Evolutionary conservation across 2,329 filamentous ascomycete species (phyloP).

Genomic region (Neonectria coccinea): DNA sequence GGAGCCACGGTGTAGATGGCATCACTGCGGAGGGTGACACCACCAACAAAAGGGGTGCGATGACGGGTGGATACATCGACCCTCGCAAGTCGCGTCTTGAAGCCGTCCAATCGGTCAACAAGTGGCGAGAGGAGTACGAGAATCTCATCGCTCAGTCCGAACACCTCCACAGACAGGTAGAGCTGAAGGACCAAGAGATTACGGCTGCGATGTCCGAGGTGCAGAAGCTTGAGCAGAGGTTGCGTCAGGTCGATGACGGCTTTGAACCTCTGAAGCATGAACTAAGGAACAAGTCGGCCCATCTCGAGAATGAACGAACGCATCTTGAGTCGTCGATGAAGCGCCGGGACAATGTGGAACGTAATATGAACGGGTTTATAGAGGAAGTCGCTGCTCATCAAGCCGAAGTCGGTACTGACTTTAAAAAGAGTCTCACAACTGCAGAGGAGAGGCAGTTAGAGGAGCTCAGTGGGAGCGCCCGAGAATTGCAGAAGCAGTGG

Average conservation of each 20-base stretch:
- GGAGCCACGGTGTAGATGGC: constrained; percentile 90
- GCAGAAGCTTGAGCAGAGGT: constrained; percentile 83
- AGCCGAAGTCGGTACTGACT: constrained; percentile 84
- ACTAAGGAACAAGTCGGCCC: constrained; percentile 77
- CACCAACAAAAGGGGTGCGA: constrained; percentile 92
- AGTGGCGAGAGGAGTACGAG: constrained; percentile 81
- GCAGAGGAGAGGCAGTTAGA: constrained; percentile 88
- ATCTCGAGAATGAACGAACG: constrained; percentile 78
- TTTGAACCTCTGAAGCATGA: constrained; percentile 85
- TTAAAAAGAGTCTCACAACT: constrained; percentile 87
- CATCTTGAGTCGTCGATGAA: constrained; percentile 77
- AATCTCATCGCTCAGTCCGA: constrained; percentile 70
- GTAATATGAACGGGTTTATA: constrained; percentile 79
- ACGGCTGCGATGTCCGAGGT: constrained; percentile 86
- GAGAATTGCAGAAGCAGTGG: constrained; percentile 81
- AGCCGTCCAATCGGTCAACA: constrained; percentile 79
- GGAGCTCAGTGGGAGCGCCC: constrained; percentile 73
- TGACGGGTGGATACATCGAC: constrained; percentile 96
- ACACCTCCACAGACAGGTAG: constrained; percentile 77
- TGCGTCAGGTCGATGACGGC: constrained; percentile 82
- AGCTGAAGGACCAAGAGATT: constrained; percentile 87
- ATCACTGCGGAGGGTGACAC: constrained; percentile 96
- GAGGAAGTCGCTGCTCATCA: constrained; percentile 83
- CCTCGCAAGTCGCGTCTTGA: constrained; percentile 87
- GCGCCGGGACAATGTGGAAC: constrained; percentile 76